Evolutionary conservation across 2,329 filamentous ascomycete genomes (phyloP).

Genomic region (Sphaceloma murrayae): DNA sequence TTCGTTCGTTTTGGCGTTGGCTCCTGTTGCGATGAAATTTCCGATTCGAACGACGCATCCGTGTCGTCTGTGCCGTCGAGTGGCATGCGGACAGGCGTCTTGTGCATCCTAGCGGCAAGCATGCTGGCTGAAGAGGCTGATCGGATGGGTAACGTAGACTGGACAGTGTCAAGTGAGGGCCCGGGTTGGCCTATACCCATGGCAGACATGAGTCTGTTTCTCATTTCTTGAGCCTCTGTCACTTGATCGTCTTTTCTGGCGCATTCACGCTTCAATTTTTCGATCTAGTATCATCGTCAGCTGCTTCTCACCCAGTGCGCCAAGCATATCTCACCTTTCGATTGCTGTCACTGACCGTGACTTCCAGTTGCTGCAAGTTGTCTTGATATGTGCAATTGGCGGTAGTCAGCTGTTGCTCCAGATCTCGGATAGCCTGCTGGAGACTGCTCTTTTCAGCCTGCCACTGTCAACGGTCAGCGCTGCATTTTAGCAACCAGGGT

Average conservation of each 20-base stretch:
- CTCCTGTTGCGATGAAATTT: conserved; percentile 27
- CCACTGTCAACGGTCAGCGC: too few relatives aligned
- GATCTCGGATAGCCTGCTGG: too few relatives aligned
- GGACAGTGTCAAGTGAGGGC: conserved; percentile 3
- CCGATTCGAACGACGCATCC: conserved; percentile 22
- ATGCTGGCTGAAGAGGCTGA: conserved; percentile 17
- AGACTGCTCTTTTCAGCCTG: too few relatives aligned
- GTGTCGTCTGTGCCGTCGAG: conserved; percentile 17
- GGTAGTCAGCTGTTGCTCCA: too few relatives aligned
- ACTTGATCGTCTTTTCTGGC: conserved; percentile 30
- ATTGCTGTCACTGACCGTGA: too few relatives aligned
- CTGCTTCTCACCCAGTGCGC: conserved; percentile 1
- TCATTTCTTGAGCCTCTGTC: conserved; percentile 31
- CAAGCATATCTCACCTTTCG: not conserved
- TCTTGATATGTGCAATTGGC: too few relatives aligned
- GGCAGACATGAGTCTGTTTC: conserved; percentile 30
- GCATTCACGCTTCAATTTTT: conserved; percentile 27
- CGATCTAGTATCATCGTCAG: conserved; percentile 20
- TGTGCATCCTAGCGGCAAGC: not conserved
- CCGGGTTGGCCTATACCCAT: conserved; percentile 25
- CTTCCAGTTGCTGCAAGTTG: too few relatives aligned
- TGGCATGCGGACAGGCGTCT: not conserved
- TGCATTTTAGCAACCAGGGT: too few relatives aligned
- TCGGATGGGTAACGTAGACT: conserved; percentile 17
- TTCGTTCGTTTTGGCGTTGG: conserved; percentile 36